Evolutionary conservation across 2,329 filamentous ascomycete species (phyloP), one percentile per base, ranked within the genome.

Genomic region (Byssoonygena ceratinophila): DNA sequence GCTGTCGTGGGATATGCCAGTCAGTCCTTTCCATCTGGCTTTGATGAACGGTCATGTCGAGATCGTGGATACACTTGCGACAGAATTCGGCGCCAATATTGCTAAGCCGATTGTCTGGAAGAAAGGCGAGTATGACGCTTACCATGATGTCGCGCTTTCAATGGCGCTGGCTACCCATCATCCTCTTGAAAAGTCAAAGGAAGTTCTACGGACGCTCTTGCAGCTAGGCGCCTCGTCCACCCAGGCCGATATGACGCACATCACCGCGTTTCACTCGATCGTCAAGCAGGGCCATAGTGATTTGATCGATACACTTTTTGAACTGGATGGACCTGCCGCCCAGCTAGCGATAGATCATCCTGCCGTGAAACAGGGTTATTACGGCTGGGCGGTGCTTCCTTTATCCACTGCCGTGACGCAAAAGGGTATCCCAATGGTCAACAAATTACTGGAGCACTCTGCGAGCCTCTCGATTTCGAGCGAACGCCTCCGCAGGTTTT

Each of bases 21-120:
- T 81, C 53, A 85, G 84, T 11, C 81, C 88, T 1, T 74, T 94
- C 4, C 88, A 94, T 64, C 75, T 89, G 25, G 88, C 88, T 6
- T 88, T 94, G 55, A 65, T 86, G 1, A 79, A 80, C 55, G 87
- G 86, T 0, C 82, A 91, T 58, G 71, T 78, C 23, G 76, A 84
- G 3, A 78, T 82, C 9, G 85, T 91, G 12, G 79, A 82, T 53
- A 66, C 80, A 22, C 76, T 94, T 5, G 84, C 85, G 49, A 74
- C 81, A 41, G 76, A 76, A 0, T 92, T 87, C 61, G 88, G 86
- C 6, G 86, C 87, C 3, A 87, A 94, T 64, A 76, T 84, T 0
- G 71, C 36, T 14, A 47, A 31, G 25, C 52, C 52, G 6, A 25
- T 54, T 25, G 16, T 51, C n/a, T 50, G 52, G 52, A 37, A n/a